Evolutionary conservation across 129 eudicot species (phyloP), one percentile per base, ranked within the genome.

Genomic region (Cynara cardunculus): DNA sequence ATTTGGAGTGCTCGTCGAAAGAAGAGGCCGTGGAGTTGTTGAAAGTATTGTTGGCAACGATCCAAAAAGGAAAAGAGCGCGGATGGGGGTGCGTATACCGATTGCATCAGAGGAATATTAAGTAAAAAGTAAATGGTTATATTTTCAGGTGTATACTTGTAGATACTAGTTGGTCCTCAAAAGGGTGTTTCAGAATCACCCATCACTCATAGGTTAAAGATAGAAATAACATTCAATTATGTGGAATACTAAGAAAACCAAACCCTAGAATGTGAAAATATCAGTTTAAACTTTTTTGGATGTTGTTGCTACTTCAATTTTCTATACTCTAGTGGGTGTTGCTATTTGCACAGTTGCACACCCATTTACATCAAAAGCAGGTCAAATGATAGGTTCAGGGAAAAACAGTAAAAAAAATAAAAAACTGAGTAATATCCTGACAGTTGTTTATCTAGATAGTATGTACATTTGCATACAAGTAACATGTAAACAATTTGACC

Each of bases 51-150:
- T 78, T 85, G 80, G 87, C 88, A 39, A 83, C 91, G 64, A 89
- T 92, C 0, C 87, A 89, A 80, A 88, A 85, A 73, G 99, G 93
- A 4, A 89, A 89, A 67, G 93, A 89, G 74, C 85, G 76, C 0
- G 99, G 97, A 2, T 90, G 97, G 97, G 95, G 92, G 1, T 56
- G 83, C 68, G 85, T 82, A 2, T 34, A 90, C 78, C 85, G 94
- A 62, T 78, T 95, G 82, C 99, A 95, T 85, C 99, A 88, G 69
- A 87, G 90, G 82, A 89, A 84, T 79, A 80, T 92, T 74, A 89
- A 83, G 79, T 86, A 90, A 34, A 80, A 24, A 13, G 68, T 61
- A 62, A 19, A 64, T 64, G 69, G 27, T 22, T 64, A 24, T 64
- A 64, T 64, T 21, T 22, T 22, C 0, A 1, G 27, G 19, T 37